Percentiles rank a stretch among this genome's conserved stretches.
These are phyloP conservation scores for Obelidium mucronatum DNA, from an alignment of 192 early-diverging fungal genomes.

Conservation along the genomic window DNA sequence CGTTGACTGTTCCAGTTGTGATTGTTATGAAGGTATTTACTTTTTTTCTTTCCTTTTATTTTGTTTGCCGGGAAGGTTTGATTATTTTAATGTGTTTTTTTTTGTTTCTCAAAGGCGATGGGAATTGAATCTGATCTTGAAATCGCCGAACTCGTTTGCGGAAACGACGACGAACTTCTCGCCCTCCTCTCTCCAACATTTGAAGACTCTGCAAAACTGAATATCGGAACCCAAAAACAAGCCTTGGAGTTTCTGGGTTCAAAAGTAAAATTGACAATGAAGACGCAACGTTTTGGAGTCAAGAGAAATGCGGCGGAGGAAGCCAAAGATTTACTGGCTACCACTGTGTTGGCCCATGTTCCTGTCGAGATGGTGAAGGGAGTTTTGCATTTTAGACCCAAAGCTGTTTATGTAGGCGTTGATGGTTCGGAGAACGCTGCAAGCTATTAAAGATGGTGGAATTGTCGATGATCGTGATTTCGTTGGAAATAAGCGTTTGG, in stretches of 20 bases:
- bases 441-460: slow-evolving; percentile 80
- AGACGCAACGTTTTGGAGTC: slow-evolving; percentile 37
- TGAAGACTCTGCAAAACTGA: slow-evolving; percentile 76
- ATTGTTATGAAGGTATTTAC: slow-evolving; percentile 77
- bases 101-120: slow-evolving; percentile 67
- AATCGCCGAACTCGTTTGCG: slow-evolving; percentile 91
- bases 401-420: slow-evolving; percentile 92
- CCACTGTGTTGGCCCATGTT: slow-evolving; percentile 88
- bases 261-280: slow-evolving; percentile 53
- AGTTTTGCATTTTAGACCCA: slow-evolving; percentile 86
- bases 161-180: slow-evolving; percentile 81
- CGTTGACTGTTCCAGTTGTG: slow-evolving; percentile 87
- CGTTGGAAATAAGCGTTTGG: slow-evolving; percentile 97
- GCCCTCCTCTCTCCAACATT: slow-evolving; percentile 85
- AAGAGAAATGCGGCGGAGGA: slow-evolving; percentile 72
- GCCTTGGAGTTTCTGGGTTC: slow-evolving; percentile 88
- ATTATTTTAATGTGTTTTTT: slow-evolving; percentile 2
- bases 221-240: slow-evolving; percentile 89
- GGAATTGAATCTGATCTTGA: slow-evolving; percentile 95
- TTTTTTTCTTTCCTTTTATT: slow-evolving; percentile 38
- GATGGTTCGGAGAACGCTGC: slow-evolving; percentile 91
- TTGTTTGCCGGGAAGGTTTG: slow-evolving; percentile 81
- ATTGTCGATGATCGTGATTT: slow-evolving; percentile 97
- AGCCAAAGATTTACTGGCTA: slow-evolving; percentile 85
- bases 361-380: slow-evolving; percentile 71